Evolutionary conservation across 257 asterid species (phyloP), one percentile per base, ranked within the genome.

Genomic region (Nicotiana tomentosiformis): DNA sequence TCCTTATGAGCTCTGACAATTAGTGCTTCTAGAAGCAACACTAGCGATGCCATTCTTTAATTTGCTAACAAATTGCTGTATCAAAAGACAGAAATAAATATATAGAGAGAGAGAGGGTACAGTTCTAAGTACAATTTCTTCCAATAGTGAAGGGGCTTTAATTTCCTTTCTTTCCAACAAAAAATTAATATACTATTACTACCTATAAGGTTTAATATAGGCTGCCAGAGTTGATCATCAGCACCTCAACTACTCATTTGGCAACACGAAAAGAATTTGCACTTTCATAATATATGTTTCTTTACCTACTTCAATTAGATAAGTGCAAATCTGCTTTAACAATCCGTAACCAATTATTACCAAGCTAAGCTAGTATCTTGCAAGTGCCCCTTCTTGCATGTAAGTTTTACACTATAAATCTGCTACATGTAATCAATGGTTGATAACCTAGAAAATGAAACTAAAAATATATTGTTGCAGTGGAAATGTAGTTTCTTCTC

Each of bases 11-110:
- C n/a, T 46, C 78, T 43, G 16, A 20, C 39, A 72, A 68, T 29
- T 10, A 85, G 74, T 5, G 79, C 82, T 78, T 82, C 84, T 14
- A 82, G 10, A 64, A 85, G 62, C 57, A 85, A 81, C 77, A 85
- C 46, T 29, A 85, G 49, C 10, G 88, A 82, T 51, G 86, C 86
- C 88, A 85, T 85, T 29, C 14, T 67, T 16, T 16, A 32, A 66
- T 33, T 32, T 66, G 14, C 15, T 10, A 66, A 16, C 26, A 32
- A 66, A 66, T 68, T n/a, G 18, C 5, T n/a, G 57, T 10, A 14
- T 9, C 11, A n/a, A 70, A 46, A 43, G 58, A 7, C 17, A 69
- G 39, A 72, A 74, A 32, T 32, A 3, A 32, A 32, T 3, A 3
- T 5, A 29, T 1, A n/a, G 32, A 37, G 5, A 69, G 5, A 37